These are phyloP conservation scores for Colletotrichum sp. DNA, from an alignment of 2,329 filamentous ascomycete genomes.

Conservation along the genomic window DNA sequence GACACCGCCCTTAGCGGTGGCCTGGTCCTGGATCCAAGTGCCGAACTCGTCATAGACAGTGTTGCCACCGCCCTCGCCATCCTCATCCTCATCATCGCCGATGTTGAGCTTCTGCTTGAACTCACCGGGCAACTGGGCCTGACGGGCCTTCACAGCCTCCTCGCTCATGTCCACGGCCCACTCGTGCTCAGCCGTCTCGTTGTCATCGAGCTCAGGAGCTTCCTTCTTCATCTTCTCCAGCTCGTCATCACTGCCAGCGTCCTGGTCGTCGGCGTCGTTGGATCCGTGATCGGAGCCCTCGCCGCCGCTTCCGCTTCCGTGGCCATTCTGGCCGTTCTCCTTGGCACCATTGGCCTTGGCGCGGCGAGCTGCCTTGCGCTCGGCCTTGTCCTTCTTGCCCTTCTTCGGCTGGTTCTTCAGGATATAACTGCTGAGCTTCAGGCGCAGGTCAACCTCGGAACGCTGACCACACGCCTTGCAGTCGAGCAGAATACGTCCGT, in stretches of 20 bases:
- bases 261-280: slow-evolving; percentile 57
- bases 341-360: slow-evolving; percentile 75
- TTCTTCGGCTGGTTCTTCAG: slow-evolving; percentile 93
- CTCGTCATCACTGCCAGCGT: slow-evolving; percentile 89
- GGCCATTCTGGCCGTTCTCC: slow-evolving; percentile 49
- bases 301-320: slow-evolving; percentile 69
- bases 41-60: slow-evolving; percentile 90
- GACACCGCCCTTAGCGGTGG: slow-evolving; percentile 74
- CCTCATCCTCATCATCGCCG: slow-evolving; percentile 78
- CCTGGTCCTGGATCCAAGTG: slow-evolving; percentile 85
- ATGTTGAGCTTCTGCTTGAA: slow-evolving; percentile 92
- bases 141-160: slow-evolving; percentile 92
- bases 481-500: slow-evolving; percentile 88
- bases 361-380: slow-evolving; percentile 87
- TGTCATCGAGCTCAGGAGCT: slow-evolving; percentile 53
- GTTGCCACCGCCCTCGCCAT: slow-evolving; percentile 76
- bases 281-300: slow-evolving; percentile 56
- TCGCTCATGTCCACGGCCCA: slow-evolving; percentile 98
- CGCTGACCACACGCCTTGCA: slow-evolving; percentile 99
- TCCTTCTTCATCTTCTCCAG: slow-evolving; percentile 80
- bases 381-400: slow-evolving; percentile 97
- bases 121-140: slow-evolving; percentile 90
- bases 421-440: slow-evolving; percentile 97
- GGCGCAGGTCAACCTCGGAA: slow-evolving; percentile 86
- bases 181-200: slow-evolving; percentile 80